phyloP scores from a whole-genome alignment of 1,139 yeast species.

The Scheffersomyces cryptocercus region DNA sequence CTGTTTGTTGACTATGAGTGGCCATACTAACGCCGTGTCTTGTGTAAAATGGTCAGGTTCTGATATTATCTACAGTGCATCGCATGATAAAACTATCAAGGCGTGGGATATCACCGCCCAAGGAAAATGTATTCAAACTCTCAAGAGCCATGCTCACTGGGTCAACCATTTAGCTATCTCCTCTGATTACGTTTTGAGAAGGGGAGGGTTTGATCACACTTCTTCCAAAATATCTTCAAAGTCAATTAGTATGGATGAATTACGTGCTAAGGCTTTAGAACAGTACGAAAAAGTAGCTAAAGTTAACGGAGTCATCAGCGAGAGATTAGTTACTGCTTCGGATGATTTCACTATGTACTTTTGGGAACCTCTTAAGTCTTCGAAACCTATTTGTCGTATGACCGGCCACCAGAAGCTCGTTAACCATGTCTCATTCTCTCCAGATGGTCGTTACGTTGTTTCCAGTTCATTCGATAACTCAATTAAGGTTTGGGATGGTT shows the following conservation, averaged over 20 bases:
- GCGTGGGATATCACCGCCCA: slow-evolving; percentile 82
- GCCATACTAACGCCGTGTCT: slow-evolving; percentile 86
- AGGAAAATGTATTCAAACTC: slow-evolving; percentile 77
- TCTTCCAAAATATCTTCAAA: slow-evolving; percentile 21
- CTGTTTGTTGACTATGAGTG: slow-evolving; percentile 73
- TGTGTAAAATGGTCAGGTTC: slow-evolving; percentile 97
- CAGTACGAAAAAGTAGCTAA: slow-evolving; percentile 80
- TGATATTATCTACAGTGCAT: slow-evolving; percentile 81
- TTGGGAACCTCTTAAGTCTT: slow-evolving; percentile 86
- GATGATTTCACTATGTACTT: slow-evolving; percentile 98
- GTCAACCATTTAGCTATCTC: slow-evolving; percentile 90
- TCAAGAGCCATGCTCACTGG: slow-evolving; percentile 96
- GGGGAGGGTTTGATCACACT: slow-evolving; percentile 74
- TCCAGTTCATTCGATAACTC: slow-evolving; percentile 96
- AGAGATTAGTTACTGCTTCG: slow-evolving; percentile 89
- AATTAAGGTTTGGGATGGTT: slow-evolving; percentile 93
- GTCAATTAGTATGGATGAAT: slow-evolving; percentile 28
- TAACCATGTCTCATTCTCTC: slow-evolving; percentile 93
- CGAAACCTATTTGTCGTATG: slow-evolving; percentile 87
- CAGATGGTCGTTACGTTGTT: slow-evolving; percentile 89
- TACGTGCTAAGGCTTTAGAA: slow-evolving; percentile 35
- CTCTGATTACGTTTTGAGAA: slow-evolving; percentile 83
- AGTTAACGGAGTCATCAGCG: slow-evolving; percentile 66
- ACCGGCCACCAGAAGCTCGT: slow-evolving; percentile 97
- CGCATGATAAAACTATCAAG: slow-evolving; percentile 92